Evolutionary conservation across 257 asterid genomes (phyloP), one percentile per base, ranked within the genome.

Genomic region (Jacaranda mimosifolia): DNA sequence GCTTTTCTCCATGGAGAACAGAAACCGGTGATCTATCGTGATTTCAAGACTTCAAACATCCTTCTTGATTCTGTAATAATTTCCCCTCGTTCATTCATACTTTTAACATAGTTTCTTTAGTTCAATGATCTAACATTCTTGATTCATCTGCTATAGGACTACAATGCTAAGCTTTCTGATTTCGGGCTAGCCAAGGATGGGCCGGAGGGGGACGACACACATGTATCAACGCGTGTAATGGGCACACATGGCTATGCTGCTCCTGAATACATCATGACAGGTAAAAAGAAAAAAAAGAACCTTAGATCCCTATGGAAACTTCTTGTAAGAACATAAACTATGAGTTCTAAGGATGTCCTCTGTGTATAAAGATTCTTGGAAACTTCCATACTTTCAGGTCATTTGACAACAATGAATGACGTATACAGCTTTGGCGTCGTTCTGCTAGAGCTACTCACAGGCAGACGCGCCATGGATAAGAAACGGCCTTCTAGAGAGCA

Each of bases 161-260:
- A 80, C 59, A 87, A 82, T 0, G 88, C 91, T 1, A 94, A 91
- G 78, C 85, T 94, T 18, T 90, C 96, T 2, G 98, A 94, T 79
- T 94, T 94, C 36, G 97, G 98, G 68, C 86, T 92, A 0, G 98
- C 98, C 12, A 92, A 85, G 75, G 97, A 94, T 63, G 97, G 98
- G 1, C 97, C 96, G 0, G 90, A 88, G 68, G 97, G 96, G 15
- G 96, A 94, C 45, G 84, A 90, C 15, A 87, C 94, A 0, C 95
- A 90, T 12, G 96, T 92, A 5, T 85, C 97, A 0, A 90, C 97
- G 1, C 89, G 97, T 9, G 84, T 94, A 38, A 92, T 92, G 97
- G 98, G 98, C 6, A 94, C 98, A 18, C 92, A 89, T 19, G 98
- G 98, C 53, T 94, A 94, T 1, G 96, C 96, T 4, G 98, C 98